phyloP scores from a whole-genome alignment of 768 basidiomycete genomes.

The Neoboletus subvelutipes region DNA sequence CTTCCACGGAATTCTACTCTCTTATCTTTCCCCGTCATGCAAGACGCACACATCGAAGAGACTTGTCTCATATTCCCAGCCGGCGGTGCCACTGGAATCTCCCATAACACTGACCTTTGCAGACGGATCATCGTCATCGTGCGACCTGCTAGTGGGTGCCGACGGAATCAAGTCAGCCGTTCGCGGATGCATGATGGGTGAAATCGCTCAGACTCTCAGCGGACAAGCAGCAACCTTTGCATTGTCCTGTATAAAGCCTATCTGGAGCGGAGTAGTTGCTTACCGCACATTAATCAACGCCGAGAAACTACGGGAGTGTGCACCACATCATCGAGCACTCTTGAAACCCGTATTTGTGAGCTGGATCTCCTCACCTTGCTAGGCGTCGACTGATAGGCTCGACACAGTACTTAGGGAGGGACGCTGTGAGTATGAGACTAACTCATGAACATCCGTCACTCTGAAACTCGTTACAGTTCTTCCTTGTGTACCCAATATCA shows the following conservation, averaged over 20 bases:
- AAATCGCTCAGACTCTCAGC: constrained; percentile 32
- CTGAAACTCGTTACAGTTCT: constrained; percentile 40
- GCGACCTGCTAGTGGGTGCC: constrained; percentile 69
- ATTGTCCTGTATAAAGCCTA: constrained; percentile 46
- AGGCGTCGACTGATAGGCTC: background rate
- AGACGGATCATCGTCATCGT: constrained; percentile 58
- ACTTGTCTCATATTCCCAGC: constrained; percentile 54
- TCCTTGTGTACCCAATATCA: constrained; percentile 62
- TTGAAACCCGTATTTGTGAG: constrained; percentile 49
- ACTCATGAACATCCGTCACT: background rate
- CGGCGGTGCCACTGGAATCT: constrained; percentile 29
- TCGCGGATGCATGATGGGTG: constrained; percentile 36
- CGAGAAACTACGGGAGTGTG: constrained; percentile 41
- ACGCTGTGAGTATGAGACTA: constrained; percentile 36
- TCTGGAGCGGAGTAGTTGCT: constrained; percentile 58
- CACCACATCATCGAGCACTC: constrained; percentile 49
- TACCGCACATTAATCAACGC: constrained; percentile 61
- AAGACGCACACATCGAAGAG: constrained; percentile 56
- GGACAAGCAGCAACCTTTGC: constrained; percentile 42
- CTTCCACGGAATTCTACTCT: constrained; percentile 59
- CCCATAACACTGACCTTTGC: constrained; percentile 53
- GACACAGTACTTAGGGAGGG: constrained; percentile 55
- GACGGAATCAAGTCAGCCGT: constrained; percentile 63
- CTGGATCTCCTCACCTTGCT: constrained; percentile 1
- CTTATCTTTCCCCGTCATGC: constrained; percentile 45